Evolutionary conservation across 2,329 filamentous ascomycete genomes (phyloP).

Genomic region (Raffaelea ambrosiae): DNA sequence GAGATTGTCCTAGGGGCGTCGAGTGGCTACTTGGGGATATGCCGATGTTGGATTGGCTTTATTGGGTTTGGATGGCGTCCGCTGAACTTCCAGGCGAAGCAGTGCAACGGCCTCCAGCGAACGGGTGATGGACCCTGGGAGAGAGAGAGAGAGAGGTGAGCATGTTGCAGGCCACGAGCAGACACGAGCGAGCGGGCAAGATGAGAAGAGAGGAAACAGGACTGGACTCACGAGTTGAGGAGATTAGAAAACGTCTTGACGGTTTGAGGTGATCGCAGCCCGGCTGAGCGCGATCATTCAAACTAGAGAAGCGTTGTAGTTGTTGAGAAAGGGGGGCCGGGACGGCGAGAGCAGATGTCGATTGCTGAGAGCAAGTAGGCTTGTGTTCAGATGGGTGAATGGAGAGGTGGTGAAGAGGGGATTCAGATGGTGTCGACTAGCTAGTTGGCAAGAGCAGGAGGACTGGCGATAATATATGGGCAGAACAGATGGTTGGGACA

Average conservation of each 20-base stretch:
- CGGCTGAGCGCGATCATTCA: slow-evolving; percentile 12
- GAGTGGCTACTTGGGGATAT: slow-evolving; percentile 10
- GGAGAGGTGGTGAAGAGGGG: too few species aligned
- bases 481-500: too few species aligned
- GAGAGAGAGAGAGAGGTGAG: slow-evolving; percentile 4
- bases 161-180: background rate
- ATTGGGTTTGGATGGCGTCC: slow-evolving; percentile 53
- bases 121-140: slow-evolving; percentile 80
- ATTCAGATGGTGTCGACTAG: too few species aligned
- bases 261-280: slow-evolving; percentile 52
- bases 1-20: too few species aligned
- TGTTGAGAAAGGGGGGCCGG: too few species aligned
- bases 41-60: slow-evolving; percentile 27
- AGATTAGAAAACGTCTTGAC: slow-evolving; percentile 99
- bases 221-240: slow-evolving; percentile 90
- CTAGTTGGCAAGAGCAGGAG: too few species aligned
- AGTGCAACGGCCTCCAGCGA: slow-evolving; percentile 92
- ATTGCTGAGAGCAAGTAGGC: too few species aligned
- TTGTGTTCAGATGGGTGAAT: too few species aligned
- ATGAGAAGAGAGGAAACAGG: too few species aligned
- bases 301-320: slow-evolving; percentile 1
- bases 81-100: slow-evolving; percentile 76
- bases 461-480: too few species aligned
- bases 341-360: background rate
- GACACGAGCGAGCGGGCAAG: too few species aligned